Base-by-base conservation (phyloP, 352 stramenopile genomes). In the Globisporangium perplexum region DNA sequence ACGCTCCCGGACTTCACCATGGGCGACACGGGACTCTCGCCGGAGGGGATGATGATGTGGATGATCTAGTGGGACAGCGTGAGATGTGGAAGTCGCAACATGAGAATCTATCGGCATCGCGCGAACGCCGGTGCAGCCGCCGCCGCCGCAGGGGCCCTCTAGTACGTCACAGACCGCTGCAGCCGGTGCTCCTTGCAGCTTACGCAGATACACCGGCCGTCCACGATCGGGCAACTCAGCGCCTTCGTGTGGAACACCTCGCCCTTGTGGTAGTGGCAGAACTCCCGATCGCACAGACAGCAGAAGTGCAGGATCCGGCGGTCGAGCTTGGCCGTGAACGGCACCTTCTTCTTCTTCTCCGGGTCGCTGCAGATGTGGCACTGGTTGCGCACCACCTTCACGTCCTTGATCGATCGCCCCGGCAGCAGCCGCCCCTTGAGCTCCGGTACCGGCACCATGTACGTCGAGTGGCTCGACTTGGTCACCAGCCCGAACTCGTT, bases 41-140 rank as follows among this genome's bases (percentile, higher is more conserved):
- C 79, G 2, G 80, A 91, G 24, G 80, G 77, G 28, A 89, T 91
- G 80, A 91, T 89, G 76, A 89, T 91, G 77, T 91, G 80, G 80
- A 91, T 91, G 80, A 91, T 91, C 51, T 91, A 67, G 62, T 7
- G 28, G 28, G 26, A 23, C 38, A 43, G 15, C 6, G 12, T 6
- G 20, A 12, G 15, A 33, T 33, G 6, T 33, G n/a, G n/a, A n/a
- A 33, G 10, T 33, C 30, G 10, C 30, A 33, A 33, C 30, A 33
- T 10, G 30, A 42, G 14, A 42, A 20, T 42, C 36, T 42, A 42
- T 42, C 17, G 36, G 14, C 36, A 15, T 42, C 17, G 14, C 36
- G 14, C 36, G n/a, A 5, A 12, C 12, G 12, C 33, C 15, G 33
- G 3, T n/a, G 15, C 14, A 20, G 35, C 28, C 22, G 11, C 8